Evolutionary conservation across 805 yeast genomes (phyloP).

Genomic region (Starmera pachycereana): DNA sequence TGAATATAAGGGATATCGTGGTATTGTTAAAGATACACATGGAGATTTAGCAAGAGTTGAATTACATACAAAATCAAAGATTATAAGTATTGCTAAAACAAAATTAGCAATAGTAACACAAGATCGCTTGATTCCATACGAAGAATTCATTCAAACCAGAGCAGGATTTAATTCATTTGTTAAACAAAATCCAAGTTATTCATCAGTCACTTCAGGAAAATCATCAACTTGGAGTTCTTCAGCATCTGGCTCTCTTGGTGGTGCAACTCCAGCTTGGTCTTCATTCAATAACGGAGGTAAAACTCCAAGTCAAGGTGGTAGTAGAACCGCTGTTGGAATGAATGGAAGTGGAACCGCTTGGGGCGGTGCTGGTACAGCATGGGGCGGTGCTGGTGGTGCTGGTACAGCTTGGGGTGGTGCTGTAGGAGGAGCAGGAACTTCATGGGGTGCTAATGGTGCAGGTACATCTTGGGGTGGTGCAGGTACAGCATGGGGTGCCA

Average conservation of each 20-base stretch:
- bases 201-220: conserved; percentile 1
- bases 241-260: conserved; percentile 18
- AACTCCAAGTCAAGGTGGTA: conserved; percentile 26
- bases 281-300: conserved; percentile 24
- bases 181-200: not conserved
- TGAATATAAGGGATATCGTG: conserved; percentile 85
- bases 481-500: conserved; percentile 36
- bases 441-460: conserved; percentile 29
- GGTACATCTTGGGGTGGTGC: conserved; percentile 37
- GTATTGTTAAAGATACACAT: conserved; percentile 87
- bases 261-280: conserved; percentile 20
- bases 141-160: conserved; percentile 55
- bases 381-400: conserved; percentile 30
- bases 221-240: conserved; percentile 3
- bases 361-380: conserved; percentile 32
- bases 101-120: conserved; percentile 60
- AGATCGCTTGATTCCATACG: conserved; percentile 66
- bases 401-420: conserved; percentile 36
- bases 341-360: conserved; percentile 18
- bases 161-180: conserved; percentile 8
- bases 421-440: conserved; percentile 27
- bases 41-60: conserved; percentile 89
- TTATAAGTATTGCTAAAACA: conserved; percentile 71
- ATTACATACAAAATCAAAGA: conserved; percentile 84
- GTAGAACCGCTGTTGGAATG: conserved; percentile 17